Evolutionary conservation across 495 filamentous ascomycete genomes (phyloP).

Genomic region (Neurospora africana): DNA sequence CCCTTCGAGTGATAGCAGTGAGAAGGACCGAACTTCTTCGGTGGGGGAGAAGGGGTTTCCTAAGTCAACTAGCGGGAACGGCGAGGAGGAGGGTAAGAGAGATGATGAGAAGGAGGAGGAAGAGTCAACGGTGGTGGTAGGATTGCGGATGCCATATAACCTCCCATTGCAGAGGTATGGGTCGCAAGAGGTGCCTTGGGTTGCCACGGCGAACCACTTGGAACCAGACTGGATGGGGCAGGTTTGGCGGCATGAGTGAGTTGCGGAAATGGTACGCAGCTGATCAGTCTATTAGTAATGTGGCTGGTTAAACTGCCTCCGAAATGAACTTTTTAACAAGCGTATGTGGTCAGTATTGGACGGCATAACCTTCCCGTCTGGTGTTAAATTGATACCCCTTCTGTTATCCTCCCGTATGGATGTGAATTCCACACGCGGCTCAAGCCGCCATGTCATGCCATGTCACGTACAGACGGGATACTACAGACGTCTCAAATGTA

Average conservation of each 20-base stretch:
- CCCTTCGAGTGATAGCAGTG: constrained; percentile 16
- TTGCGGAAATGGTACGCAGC: neutral
- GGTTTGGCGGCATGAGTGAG: constrained; percentile 14
- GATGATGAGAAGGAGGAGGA: neutral
- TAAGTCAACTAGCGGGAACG: no score
- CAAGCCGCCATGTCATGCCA: neutral
- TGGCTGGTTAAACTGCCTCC: neutral
- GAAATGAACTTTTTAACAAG: neutral
- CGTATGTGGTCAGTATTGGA: neutral
- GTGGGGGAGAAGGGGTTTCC: neutral
- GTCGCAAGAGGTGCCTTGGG: constrained; percentile 63
- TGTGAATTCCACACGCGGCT: neutral
- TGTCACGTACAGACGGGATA: neutral
- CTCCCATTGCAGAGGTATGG: constrained; percentile 61
- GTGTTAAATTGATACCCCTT: neutral
- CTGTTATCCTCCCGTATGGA: neutral
- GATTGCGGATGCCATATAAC: constrained; percentile 74
- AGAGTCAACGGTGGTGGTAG: constrained; percentile 35
- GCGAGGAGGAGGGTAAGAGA: neutral
- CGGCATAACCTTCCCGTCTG: neutral
- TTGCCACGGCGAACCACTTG: constrained; percentile 48
- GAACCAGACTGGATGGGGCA: constrained; percentile 61
- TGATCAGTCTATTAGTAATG: neutral
- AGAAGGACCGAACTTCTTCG: constrained; percentile 1
- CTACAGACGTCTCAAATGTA: neutral